Evolutionary conservation across 768 basidiomycete genomes (phyloP), one percentile per base, ranked within the genome.

Genomic region (Calvatia gigantea): DNA sequence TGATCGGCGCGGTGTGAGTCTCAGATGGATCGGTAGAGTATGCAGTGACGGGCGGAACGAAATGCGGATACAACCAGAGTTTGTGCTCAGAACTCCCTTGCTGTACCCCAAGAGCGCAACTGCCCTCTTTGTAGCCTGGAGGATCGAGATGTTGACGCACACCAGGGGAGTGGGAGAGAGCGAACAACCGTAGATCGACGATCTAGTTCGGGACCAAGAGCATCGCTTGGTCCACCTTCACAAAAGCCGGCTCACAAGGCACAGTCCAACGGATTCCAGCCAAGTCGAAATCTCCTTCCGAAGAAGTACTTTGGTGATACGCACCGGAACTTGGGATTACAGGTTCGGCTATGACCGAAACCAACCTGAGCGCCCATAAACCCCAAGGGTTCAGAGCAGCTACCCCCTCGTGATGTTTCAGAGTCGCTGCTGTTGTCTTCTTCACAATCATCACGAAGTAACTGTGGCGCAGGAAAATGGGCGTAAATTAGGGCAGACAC

Each of bases 311-410:
- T 65, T n/a, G n/a, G 68, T 67, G 64, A 67, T 69, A 67, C 67
- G 67, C 62, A 69, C 72, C 77, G 75, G 74, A 76, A 75, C 77
- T 73, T 72, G 70, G 73, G 65, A 69, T 75, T 70, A 76, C 73
- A 66, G 67, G 71, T 80, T 73, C 75, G 75, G 77, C 75, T 73
- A 79, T 74, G 74, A 65, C 71, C 70, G 72, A 74, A 68, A 64
- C 32, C 28, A 62, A 63, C 64, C 60, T 63, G 63, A 64, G 68
- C 69, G 66, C 53, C 33, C 69, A 69, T 67, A 70, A 70, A 69
- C 62, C 64, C 69, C 70, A 68, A 67, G 65, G 57, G 61, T 64
- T 64, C 62, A 54, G 58, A 61, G 63, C 61, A 56, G 61, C 61
- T 60, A 63, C 60, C n/a, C 61, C 57, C 66, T 64, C 60, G 62